Conservation (phyloP, 1,139 yeast genomes). For the Entelexis paramagnoliae region DNA sequence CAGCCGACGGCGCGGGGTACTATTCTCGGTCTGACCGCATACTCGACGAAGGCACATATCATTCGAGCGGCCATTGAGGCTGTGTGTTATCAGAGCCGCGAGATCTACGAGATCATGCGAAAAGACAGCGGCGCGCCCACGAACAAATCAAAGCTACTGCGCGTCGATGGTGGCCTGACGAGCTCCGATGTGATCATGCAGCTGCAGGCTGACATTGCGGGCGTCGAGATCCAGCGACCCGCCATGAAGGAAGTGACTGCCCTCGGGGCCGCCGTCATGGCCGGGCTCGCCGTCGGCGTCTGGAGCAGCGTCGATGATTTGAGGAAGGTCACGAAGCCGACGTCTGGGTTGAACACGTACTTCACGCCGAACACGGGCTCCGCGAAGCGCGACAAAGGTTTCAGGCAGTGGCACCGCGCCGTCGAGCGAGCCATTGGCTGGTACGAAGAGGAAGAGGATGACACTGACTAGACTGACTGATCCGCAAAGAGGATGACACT, state of each 20-base stretch:
- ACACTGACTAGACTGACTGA: not conserved
- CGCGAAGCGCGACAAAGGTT: constrained; percentile 50
- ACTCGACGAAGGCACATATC: constrained; percentile 74
- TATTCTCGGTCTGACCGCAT: constrained; percentile 84
- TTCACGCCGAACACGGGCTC: constrained; percentile 54
- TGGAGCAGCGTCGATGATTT: constrained; percentile 73
- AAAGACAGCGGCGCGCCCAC: constrained; percentile 54
- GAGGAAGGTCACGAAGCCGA: constrained; percentile 29
- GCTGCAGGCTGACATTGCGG: constrained; percentile 83
- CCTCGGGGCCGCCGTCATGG: constrained; percentile 92
- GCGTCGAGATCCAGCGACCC: constrained; percentile 75
- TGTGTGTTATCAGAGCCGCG: constrained; percentile 87
- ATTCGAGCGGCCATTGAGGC: constrained; percentile 94
- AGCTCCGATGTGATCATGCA: constrained; percentile 86
- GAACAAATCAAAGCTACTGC: constrained; percentile 35
- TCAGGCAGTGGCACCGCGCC: constrained; percentile 77
- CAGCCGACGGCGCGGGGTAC: constrained; percentile 88
- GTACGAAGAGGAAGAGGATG: constrained; percentile 30
- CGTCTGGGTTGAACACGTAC: constrained; percentile 30
- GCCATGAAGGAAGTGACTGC: constrained; percentile 87
- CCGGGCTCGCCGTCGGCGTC: constrained; percentile 69
- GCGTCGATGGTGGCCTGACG: constrained; percentile 94
- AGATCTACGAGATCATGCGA: constrained; percentile 83
- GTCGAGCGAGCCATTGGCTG: constrained; percentile 69
- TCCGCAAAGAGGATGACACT: too few species aligned